Percentiles rank a stretch among this genome's conserved stretches.
Evolutionary conservation across 148 eudicot species (phyloP).

Genomic region (Fallopia convolvulus): DNA sequence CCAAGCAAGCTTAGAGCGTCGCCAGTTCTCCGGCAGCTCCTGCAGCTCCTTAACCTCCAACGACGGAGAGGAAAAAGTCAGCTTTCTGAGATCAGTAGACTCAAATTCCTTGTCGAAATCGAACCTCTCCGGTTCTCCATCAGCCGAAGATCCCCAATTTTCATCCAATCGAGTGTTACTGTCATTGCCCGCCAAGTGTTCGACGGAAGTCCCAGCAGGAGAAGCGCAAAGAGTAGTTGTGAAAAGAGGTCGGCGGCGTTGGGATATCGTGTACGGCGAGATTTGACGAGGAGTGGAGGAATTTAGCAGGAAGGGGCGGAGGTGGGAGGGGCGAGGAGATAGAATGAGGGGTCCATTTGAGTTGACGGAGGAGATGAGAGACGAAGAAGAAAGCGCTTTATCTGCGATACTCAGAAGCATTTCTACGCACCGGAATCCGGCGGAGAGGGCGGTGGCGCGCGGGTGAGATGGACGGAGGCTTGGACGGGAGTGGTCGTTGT

Average conservation of each 20-base stretch:
- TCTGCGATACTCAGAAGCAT: conserved; percentile 5
- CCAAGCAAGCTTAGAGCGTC: conserved; percentile 85
- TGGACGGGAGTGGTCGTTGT: not conserved
- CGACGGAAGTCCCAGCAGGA: conserved; percentile 26
- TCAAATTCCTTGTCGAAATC: conserved; percentile 30
- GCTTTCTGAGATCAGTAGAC: conserved; percentile 22
- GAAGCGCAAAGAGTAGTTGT: not conserved
- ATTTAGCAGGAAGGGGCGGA: not conserved
- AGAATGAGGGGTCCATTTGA: conserved; percentile 17
- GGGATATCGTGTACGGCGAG: not conserved
- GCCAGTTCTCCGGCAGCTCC: conserved; percentile 85
- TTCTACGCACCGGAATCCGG: not conserved
- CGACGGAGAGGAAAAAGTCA: conserved; percentile 29
- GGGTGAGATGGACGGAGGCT: not conserved
- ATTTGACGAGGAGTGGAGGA: not conserved
- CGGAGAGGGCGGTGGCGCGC: not conserved
- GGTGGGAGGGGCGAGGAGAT: conserved; percentile 11
- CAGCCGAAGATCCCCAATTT: not conserved
- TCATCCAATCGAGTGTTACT: not conserved
- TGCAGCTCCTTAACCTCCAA: conserved; percentile 62
- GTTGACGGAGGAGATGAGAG: not conserved
- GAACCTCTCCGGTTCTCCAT: conserved; percentile 17
- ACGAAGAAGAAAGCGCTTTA: not conserved
- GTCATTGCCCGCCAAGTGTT: conserved; percentile 21
- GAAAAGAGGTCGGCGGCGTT: not conserved